Evolutionary conservation across 2,329 filamentous ascomycete species (phyloP).

Genomic region (Aureobasidium lini): DNA sequence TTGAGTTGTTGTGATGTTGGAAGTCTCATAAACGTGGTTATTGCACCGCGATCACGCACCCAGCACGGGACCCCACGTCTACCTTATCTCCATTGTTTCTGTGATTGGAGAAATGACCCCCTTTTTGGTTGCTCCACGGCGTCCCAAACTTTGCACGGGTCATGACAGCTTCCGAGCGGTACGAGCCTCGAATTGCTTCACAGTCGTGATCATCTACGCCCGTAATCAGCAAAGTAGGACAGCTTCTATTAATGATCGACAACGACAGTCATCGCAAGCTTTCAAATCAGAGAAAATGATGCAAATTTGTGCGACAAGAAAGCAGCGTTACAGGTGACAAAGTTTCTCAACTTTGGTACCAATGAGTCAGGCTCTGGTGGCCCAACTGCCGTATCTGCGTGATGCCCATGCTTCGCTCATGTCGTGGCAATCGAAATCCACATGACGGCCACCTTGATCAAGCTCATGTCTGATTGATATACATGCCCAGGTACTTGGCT

Average conservation of each 20-base stretch:
- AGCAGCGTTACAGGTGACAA: not conserved
- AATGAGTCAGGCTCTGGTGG: not conserved
- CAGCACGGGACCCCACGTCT: constrained; percentile 4
- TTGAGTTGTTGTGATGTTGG: not conserved
- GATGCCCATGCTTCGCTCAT: not conserved
- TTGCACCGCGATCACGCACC: not conserved
- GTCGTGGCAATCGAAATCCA: not conserved
- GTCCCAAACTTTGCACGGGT: not conserved
- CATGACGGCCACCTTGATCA: not conserved
- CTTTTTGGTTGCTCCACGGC: not conserved
- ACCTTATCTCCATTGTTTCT: constrained; percentile 1
- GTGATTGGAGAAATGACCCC: constrained; percentile 7
- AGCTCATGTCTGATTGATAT: constrained; percentile 5
- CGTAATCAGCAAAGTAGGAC: not conserved
- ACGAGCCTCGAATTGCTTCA: not conserved
- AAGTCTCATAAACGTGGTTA: not conserved
- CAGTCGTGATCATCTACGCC: constrained; percentile 1
- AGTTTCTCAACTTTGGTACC: not conserved
- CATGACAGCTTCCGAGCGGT: constrained; percentile 8
- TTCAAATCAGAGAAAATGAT: not conserved
- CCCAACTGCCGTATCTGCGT: not conserved
- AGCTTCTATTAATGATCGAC: not conserved
- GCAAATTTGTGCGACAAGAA: not conserved
- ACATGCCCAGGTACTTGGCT: not conserved
- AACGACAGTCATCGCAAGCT: constrained; percentile 1